Conservation (phyloP, 768 basidiomycete species). For the Suillus americanus region DNA sequence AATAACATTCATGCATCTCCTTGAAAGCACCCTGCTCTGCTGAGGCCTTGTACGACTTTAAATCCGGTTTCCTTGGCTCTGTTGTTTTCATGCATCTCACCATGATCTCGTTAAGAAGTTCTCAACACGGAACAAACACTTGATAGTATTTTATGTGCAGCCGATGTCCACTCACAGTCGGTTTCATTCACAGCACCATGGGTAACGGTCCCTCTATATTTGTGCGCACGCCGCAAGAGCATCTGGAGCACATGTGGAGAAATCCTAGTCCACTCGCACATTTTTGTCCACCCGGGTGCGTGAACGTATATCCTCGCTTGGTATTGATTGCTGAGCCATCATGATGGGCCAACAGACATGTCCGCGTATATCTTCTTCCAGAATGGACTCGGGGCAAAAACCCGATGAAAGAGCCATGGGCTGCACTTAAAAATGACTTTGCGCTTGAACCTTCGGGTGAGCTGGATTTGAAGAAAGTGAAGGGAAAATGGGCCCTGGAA, state of each 20-base stretch:
- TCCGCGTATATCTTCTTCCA: slow-evolving; percentile 32
- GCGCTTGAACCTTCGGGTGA: slow-evolving; percentile 23
- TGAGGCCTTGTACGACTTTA: neutral
- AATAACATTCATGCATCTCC: no score
- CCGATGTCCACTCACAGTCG: neutral
- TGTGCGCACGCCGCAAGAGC: slow-evolving; percentile 13
- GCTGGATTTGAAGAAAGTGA: slow-evolving; percentile 17
- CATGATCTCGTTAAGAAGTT: neutral
- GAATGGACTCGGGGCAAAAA: slow-evolving; percentile 30
- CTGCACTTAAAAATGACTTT: slow-evolving; percentile 27
- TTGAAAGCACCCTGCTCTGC: neutral
- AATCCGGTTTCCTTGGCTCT: neutral
- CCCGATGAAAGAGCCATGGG: slow-evolving; percentile 26
- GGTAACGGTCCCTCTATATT: slow-evolving; percentile 11
- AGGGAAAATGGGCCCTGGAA: slow-evolving; percentile 22
- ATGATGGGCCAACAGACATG: slow-evolving; percentile 17
- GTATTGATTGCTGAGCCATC: neutral
- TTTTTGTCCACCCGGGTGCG: slow-evolving; percentile 7
- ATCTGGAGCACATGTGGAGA: slow-evolving; percentile 11
- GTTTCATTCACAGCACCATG: neutral
- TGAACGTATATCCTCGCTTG: neutral
- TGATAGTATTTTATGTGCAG: neutral
- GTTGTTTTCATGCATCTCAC: neutral
- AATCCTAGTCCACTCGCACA: neutral
- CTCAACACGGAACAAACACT: neutral